Conservation (phyloP, 176 grass and related monocot species). For the Cenchrus americanus region DNA sequence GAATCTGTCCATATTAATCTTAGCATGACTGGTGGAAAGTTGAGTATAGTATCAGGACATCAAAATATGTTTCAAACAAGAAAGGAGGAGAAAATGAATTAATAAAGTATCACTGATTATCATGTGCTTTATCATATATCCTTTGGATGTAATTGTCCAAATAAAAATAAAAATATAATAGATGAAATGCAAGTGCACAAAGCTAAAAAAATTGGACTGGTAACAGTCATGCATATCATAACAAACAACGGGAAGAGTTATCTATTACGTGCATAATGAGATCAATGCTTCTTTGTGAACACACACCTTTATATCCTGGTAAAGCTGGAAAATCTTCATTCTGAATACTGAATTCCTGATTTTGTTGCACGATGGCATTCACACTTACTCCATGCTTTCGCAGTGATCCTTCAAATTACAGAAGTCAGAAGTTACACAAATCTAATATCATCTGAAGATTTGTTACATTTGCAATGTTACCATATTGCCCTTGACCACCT, state of each 20-base stretch:
- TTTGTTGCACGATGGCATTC: slow-evolving; percentile 86
- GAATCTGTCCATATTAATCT: neutral
- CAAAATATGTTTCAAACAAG: neutral
- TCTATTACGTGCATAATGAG: slow-evolving; percentile 17
- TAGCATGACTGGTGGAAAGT: neutral
- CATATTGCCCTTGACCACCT: slow-evolving; percentile 82
- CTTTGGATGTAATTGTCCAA: slow-evolving; percentile 14
- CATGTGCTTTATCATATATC: neutral
- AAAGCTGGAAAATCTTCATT: slow-evolving; percentile 98
- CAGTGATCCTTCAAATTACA: slow-evolving; percentile 68
- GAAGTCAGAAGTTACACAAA: slow-evolving; percentile 15
- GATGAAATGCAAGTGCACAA: slow-evolving; percentile 7
- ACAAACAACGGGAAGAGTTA: neutral
- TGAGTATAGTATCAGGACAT: neutral
- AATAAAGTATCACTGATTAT: slow-evolving; percentile 7
- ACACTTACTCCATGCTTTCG: slow-evolving; percentile 80
- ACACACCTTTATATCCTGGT: slow-evolving; percentile 88
- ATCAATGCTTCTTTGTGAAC: neutral
- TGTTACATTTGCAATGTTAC: slow-evolving; percentile 57
- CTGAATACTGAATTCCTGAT: slow-evolving; percentile 92
- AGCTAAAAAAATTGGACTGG: neutral
- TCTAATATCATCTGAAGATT: slow-evolving; percentile 9
- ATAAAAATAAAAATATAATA: neutral
- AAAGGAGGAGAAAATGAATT: neutral
- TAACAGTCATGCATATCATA: neutral